These are phyloP conservation scores for Colletotrichum neosansevieriae DNA, from an alignment of 2,329 filamentous ascomycete genomes.

Conservation along the genomic window DNA sequence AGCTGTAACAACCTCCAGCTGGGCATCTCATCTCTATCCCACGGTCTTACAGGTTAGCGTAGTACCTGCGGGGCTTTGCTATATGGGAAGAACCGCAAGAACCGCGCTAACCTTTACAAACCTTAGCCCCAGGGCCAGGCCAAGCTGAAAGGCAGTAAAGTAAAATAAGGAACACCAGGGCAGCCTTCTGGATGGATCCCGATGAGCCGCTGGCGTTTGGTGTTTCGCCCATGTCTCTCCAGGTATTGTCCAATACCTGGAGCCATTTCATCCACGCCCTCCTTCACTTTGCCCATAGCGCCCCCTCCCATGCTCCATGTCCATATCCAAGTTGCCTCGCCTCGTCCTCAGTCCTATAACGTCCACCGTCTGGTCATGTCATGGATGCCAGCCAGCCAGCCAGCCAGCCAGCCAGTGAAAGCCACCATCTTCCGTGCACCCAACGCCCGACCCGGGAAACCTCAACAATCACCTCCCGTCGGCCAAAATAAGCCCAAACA, in stretches of 20 bases:
- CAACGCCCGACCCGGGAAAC: constrained; percentile 10
- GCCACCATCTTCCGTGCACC: constrained; percentile 15
- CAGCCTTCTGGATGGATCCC: not conserved
- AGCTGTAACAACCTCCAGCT: constrained; percentile 24
- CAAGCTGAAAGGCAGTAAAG: constrained; percentile 2
- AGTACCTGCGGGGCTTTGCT: no score
- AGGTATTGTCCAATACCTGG: constrained; percentile 26
- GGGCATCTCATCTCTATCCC: constrained; percentile 21
- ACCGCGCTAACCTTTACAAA: no score
- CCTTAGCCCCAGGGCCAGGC: not conserved
- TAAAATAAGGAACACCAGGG: constrained; percentile 2
- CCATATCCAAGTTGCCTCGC: constrained; percentile 11
- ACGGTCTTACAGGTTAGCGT: no score
- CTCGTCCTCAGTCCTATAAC: constrained; percentile 19
- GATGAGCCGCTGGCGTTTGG: not conserved
- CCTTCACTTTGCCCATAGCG: not conserved
- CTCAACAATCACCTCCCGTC: constrained; percentile 34
- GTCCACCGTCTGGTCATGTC: constrained; percentile 21
- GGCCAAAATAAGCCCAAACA: constrained; percentile 38
- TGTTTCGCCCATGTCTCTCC: constrained; percentile 4
- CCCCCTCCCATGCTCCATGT: constrained; percentile 13
- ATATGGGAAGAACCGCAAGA: no score
- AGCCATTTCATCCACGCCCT: constrained; percentile 25
- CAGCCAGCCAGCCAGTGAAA: constrained; percentile 3
- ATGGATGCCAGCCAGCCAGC: constrained; percentile 5